A percentile compares a stretch with the other conserved stretches of the same genome.
Evolutionary conservation across 768 basidiomycete genomes (phyloP).

Genomic region (Ramaria rubella): DNA sequence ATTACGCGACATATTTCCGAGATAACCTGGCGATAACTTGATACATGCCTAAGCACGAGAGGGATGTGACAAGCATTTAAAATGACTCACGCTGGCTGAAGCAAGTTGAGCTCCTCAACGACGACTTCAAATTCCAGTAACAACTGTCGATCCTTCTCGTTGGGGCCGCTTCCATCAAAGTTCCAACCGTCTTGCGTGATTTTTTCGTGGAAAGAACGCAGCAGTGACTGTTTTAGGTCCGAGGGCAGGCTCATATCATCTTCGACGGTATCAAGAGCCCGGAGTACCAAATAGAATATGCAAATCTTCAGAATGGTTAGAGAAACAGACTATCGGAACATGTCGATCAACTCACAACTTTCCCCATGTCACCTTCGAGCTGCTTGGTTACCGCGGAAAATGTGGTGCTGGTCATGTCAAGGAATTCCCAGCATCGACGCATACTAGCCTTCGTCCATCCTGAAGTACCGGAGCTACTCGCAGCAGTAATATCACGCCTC

Average conservation of each 20-base stretch:
- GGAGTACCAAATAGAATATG: conserved; percentile 37
- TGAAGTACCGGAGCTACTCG: too few species aligned
- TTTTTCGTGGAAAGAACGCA: conserved; percentile 30
- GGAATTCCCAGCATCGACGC: too few species aligned
- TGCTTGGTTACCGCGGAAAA: conserved; percentile 94
- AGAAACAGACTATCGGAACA: too few species aligned
- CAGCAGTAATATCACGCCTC: too few species aligned
- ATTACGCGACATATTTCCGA: conserved; percentile 29
- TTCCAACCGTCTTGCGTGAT: conserved; percentile 34
- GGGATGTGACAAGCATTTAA: conserved; percentile 30
- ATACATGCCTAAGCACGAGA: conserved; percentile 31
- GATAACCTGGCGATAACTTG: conserved; percentile 37
- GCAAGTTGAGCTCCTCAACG: conserved; percentile 29
- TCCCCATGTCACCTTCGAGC: conserved; percentile 86
- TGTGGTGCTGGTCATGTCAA: too few species aligned
- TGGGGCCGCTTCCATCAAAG: conserved; percentile 31
- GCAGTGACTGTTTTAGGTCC: conserved; percentile 30
- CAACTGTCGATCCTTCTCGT: conserved; percentile 32
- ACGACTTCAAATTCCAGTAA: conserved; percentile 32
- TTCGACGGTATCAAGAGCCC: conserved; percentile 38
- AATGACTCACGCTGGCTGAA: conserved; percentile 32
- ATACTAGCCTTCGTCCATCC: too few species aligned
- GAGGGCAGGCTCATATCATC: conserved; percentile 40
- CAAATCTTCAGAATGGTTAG: too few species aligned
- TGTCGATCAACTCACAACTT: conserved; percentile 86